A percentile compares a stretch with the other conserved stretches of the same genome.
phyloP scores from a whole-genome alignment of 805 yeast species.

The Saccharomycopsis fodiens region DNA sequence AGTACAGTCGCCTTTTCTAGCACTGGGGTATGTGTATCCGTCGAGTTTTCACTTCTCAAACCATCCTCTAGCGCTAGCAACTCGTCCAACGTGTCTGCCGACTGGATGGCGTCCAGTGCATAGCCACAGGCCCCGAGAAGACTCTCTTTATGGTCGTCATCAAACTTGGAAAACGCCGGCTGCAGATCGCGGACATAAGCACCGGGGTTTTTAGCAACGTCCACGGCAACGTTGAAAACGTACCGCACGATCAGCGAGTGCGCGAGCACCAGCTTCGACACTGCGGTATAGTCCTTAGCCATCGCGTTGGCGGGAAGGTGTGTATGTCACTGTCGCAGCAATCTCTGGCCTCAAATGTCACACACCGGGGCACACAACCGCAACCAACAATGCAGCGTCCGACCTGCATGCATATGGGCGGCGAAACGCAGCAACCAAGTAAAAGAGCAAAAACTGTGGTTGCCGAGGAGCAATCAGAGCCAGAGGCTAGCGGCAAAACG shows the following conservation, averaged over 20 bases:
- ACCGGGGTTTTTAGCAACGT: neutral
- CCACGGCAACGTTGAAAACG: constrained; percentile 8
- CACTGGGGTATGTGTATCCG: neutral
- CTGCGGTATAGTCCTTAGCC: constrained; percentile 1
- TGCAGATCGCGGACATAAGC: neutral
- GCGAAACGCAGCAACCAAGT: too few species aligned
- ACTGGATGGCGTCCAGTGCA: constrained; percentile 1
- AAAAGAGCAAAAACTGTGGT: too few species aligned
- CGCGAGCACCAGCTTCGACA: constrained; percentile 1
- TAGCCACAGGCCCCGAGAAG: neutral
- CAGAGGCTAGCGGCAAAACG: too few species aligned
- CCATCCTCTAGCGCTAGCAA: constrained; percentile 8
- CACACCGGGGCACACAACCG: neutral
- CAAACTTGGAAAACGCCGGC: neutral
- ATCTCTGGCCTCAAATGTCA: too few species aligned
- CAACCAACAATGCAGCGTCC: too few species aligned
- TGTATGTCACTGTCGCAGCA: too few species aligned
- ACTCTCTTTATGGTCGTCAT: neutral
- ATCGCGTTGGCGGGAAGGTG: neutral
- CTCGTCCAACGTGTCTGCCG: constrained; percentile 16
- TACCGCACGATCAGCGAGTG: constrained; percentile 15
- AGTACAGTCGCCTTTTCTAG: constrained; percentile 1
- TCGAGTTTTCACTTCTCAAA: neutral
- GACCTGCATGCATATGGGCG: too few species aligned
- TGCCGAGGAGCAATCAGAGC: too few species aligned